phyloP scores from a whole-genome alignment of 78 protist genomes.

The Paratrimastix pyriformis region DNA sequence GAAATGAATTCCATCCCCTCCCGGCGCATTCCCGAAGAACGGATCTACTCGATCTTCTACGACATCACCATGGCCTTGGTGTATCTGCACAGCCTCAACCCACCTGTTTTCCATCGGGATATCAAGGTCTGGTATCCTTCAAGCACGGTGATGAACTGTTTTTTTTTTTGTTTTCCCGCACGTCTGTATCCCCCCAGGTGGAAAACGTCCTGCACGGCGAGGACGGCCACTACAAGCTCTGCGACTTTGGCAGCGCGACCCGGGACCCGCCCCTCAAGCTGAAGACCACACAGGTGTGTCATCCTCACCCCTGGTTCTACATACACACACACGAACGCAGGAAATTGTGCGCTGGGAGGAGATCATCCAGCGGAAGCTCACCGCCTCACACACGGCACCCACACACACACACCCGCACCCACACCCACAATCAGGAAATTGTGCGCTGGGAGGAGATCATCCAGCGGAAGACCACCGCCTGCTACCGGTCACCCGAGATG shows the following conservation, averaged over 20 bases:
- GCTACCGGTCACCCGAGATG: slow-evolving; percentile 69
- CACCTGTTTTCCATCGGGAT: slow-evolving; percentile 22
- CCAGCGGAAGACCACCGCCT: slow-evolving; percentile 41
- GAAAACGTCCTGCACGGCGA: slow-evolving; percentile 4
- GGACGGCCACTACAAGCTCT: slow-evolving; percentile 8
- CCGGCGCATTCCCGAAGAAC: background rate
- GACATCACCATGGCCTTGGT: background rate
- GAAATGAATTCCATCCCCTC: slow-evolving; percentile 1
- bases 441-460: slow-evolving; percentile 36
- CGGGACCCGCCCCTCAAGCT: too few relatives aligned
- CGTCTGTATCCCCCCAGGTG: background rate
- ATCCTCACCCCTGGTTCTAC: too few relatives aligned
- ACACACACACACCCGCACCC: background rate
- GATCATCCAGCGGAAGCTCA: slow-evolving; percentile 41
- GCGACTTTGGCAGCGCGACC: slow-evolving; percentile 11
- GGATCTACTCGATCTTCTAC: background rate
- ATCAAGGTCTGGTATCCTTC: slow-evolving; percentile 4
- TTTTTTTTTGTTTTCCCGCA: too few relatives aligned
- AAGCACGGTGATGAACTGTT: too few relatives aligned
- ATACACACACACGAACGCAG: background rate
- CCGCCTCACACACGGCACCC: slow-evolving; percentile 55
- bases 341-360: slow-evolving; percentile 23
- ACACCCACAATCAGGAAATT: background rate
- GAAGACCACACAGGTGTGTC: too few relatives aligned
- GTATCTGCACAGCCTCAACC: slow-evolving; percentile 3